Evolutionary conservation across 1,284 basidiomycete genomes (phyloP), one percentile per base, ranked within the genome.

Genomic region (Austroboletus niveus): DNA sequence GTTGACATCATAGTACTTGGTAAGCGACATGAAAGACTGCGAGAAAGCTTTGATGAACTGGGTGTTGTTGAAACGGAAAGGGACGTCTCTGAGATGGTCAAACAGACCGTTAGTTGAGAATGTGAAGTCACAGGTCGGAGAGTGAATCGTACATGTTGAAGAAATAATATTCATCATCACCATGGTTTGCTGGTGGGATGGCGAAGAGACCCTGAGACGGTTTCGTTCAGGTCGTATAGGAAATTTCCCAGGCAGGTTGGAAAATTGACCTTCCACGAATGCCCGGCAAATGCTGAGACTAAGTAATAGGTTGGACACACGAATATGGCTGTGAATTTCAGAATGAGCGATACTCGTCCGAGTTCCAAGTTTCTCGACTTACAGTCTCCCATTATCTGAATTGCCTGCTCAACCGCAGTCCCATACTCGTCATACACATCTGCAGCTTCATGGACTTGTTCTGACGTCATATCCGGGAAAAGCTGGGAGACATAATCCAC

Each of bases 41-140:
- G 53, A 46, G 27, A 69, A 69, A 1, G 68, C 66, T 0, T 51
- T 49, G 24, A 55, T 48, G 53, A 68, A 66, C 41, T 54, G 34
- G 0, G 47, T 22, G 45, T 69, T 59, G 11, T 64, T 36, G 45
- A 58, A 63, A 22, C 57, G 62, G 11, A 35, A 43, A 12, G 10
- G 4, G 12, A 1, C 36, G 8, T 24, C 27, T 11, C 57, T 58
- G 30, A 5, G 8, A n/a, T 22, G n/a, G 30, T 29, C 29, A 22
- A 4, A 39, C 12, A 22, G 8, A 11, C 3, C n/a, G 4, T n/a
- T 36, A 5, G 7, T n/a, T n/a, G n/a, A n/a, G n/a, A n/a, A n/a
- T n/a, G n/a, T n/a, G n/a, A n/a, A n/a, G n/a, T n/a, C n/a, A 10
- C 8, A 35, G 8, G 32, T 6, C 5, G 30, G n/a, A 22, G 8